These are phyloP conservation scores for Phytophthora fragariaefolia DNA, from an alignment of 352 stramenopile genomes.

Conservation along the genomic window DNA sequence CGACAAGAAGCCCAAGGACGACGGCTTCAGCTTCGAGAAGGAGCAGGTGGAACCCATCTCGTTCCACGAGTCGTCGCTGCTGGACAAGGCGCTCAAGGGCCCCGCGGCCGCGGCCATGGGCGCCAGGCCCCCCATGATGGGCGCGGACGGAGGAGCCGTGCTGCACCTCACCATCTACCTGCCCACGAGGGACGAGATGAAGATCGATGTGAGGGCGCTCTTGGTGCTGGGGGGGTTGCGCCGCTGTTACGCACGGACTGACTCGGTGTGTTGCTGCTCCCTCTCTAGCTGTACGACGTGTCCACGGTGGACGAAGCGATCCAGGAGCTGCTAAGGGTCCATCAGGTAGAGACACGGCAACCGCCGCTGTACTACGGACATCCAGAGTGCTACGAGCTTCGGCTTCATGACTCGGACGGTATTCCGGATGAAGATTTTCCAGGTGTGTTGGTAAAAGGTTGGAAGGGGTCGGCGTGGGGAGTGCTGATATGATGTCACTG, in stretches of 20 bases:
- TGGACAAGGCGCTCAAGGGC: slow-evolving; percentile 83
- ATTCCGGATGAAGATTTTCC: slow-evolving; percentile 90
- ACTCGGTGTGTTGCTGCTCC: too few relatives aligned
- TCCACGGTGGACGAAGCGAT: slow-evolving; percentile 90
- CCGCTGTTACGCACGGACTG: too few relatives aligned
- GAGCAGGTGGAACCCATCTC: slow-evolving; percentile 71
- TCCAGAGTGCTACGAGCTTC: slow-evolving; percentile 87
- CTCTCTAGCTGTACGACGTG: slow-evolving; percentile 88
- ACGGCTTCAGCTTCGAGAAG: slow-evolving; percentile 74
- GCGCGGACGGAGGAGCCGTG: slow-evolving; percentile 66
- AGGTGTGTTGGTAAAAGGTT: slow-evolving; percentile 39
- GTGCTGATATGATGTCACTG: slow-evolving; percentile 9
- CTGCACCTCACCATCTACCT: slow-evolving; percentile 89
- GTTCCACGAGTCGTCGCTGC: slow-evolving; percentile 70
- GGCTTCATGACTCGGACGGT: slow-evolving; percentile 83
- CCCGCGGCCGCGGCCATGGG: slow-evolving; percentile 49
- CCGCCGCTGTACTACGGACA: slow-evolving; percentile 86
- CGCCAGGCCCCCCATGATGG: slow-evolving; percentile 64
- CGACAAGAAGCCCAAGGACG: slow-evolving; percentile 36
- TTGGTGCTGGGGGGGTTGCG: too few relatives aligned
- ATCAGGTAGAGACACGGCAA: slow-evolving; percentile 69
- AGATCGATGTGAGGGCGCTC: slow-evolving; percentile 78
- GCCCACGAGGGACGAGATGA: slow-evolving; percentile 85
- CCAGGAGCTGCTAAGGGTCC: slow-evolving; percentile 77
- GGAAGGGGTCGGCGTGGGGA: neutral